These are phyloP conservation scores for Cydonia oblonga DNA, from an alignment of 331 rosid species.

Conservation along the genomic window DNA sequence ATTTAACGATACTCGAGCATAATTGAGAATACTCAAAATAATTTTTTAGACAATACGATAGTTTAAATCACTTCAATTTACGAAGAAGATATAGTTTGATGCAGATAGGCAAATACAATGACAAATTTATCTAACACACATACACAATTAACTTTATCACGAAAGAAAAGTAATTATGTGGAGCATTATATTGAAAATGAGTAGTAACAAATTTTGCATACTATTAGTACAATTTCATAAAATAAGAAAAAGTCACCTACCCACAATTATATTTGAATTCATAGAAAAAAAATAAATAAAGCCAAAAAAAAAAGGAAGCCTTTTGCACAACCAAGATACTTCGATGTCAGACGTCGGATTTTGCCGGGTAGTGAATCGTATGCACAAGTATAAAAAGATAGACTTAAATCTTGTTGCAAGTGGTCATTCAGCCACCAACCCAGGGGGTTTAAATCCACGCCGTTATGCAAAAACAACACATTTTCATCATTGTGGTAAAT, in stretches of 20 bases:
- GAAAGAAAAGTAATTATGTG: no score
- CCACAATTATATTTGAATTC: not conserved
- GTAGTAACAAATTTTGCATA: not conserved
- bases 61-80: not conserved
- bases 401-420: not conserved
- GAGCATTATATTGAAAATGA: not conserved
- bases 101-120: not conserved
- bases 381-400: not conserved
- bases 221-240: not conserved
- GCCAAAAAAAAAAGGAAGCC: not conserved
- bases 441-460: no score
- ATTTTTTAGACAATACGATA: no score
- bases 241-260: not conserved
- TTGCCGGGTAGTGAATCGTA: not conserved
- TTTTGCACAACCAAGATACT: not conserved
- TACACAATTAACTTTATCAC: no score
- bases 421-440: no score
- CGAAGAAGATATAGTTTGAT: not conserved
- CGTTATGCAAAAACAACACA: accelerated
- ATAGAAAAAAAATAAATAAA: not conserved
- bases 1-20: not conserved
- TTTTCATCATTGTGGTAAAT: no score
- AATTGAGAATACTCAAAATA: not conserved
- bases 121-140: not conserved
- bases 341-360: not conserved